Evolutionary conservation across 129 eudicot species (phyloP), one percentile per base, ranked within the genome.

Genomic region (Escallonia herrerae): DNA sequence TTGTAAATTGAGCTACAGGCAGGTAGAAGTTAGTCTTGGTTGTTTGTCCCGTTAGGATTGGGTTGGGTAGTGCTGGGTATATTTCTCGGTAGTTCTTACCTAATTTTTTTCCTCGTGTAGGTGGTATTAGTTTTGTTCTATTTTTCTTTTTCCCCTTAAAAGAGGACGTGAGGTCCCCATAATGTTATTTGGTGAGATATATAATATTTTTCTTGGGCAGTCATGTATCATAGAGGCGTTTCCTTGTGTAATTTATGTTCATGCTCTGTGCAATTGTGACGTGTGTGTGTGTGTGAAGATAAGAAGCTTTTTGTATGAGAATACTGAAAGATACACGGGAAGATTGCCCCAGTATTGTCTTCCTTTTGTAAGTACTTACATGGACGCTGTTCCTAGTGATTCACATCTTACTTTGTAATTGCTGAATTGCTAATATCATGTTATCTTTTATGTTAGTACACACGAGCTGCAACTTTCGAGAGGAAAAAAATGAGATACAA

Each of bases 141-240:
- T 62, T 69, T 69, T 74, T 12, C 48, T 48, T 52, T 40, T 56
- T 40, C 33, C 33, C 39, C n/a, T 56, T 39, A 9, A 45, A 59
- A 42, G 57, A 53, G 55, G 55, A 38, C 47, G 15, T 49, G 58
- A 41, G 45, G 62, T 52, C 50, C 72, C 46, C 38, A 66, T 69
- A 76, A 58, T 55, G 74, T 63, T 38, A 62, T 68, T 72, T 70
- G 84, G 73, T 77, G 83, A 76, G 83, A 59, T 70, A 40, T 67
- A 49, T 71, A 11, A 62, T 59, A 56, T 74, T 54, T n/a, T 64
- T 15, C 10, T 52, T 60, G 62, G 64, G 60, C 11, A 47, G 56
- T 56, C 41, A 42, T 87, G 91, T 86, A 85, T 80, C 61, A 90
- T 80, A 80, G 78, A 80, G 80, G 84, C 70, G 70, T 68, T 66